phyloP scores from a whole-genome alignment of 768 basidiomycete genomes.

The Psilocybe cubensis region DNA sequence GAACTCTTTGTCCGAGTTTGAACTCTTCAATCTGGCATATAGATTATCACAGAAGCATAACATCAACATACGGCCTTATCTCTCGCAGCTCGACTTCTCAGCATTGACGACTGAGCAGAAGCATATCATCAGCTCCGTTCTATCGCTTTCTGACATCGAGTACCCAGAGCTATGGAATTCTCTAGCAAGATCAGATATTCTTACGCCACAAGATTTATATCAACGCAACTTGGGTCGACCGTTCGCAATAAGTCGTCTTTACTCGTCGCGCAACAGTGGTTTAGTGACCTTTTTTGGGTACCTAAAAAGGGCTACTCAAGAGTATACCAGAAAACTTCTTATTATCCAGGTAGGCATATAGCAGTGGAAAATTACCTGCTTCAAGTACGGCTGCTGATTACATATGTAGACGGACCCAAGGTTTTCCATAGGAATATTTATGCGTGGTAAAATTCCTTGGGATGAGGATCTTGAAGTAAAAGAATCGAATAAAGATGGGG shows the following conservation, averaged over 20 bases:
- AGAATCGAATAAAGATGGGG: conserved; percentile 26
- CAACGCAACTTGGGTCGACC: conserved; percentile 54
- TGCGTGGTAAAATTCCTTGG: conserved; percentile 61
- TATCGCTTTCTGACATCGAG: conserved; percentile 42
- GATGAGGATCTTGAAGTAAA: conserved; percentile 60
- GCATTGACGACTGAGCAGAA: conserved; percentile 59
- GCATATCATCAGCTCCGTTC: conserved; percentile 46
- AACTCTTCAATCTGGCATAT: conserved; percentile 55
- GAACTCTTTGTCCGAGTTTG: conserved; percentile 62
- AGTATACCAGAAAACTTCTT: conserved; percentile 61
- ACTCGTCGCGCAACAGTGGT: conserved; percentile 57
- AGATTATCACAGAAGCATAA: conserved; percentile 45
- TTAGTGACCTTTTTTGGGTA: conserved; percentile 65
- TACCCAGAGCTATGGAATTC: conserved; percentile 67
- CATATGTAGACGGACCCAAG: conserved; percentile 56
- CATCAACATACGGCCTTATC: conserved; percentile 47
- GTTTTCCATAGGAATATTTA: conserved; percentile 66
- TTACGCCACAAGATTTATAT: conserved; percentile 52
- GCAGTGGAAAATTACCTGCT: not conserved
- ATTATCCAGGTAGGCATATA: conserved; percentile 53
- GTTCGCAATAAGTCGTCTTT: conserved; percentile 61
- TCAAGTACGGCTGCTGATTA: not conserved
- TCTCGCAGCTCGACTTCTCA: conserved; percentile 58
- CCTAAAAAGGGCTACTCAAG: conserved; percentile 54
- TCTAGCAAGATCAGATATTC: conserved; percentile 60